These are phyloP conservation scores for Cornus controversa DNA, from an alignment of 148 eudicot species.

Conservation along the genomic window DNA sequence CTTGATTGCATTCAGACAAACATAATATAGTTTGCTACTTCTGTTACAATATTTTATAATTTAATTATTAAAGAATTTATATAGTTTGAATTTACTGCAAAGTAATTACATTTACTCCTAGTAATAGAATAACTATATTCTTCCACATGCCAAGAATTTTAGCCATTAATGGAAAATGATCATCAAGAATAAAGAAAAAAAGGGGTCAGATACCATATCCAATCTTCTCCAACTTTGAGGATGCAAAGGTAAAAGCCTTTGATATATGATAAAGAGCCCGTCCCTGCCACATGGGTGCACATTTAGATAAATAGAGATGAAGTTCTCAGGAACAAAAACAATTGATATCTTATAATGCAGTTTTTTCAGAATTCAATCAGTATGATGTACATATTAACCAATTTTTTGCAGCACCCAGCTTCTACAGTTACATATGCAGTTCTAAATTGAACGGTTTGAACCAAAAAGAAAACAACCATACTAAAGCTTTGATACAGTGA, in stretches of 20 bases:
- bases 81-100: neutral
- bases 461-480: neutral
- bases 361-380: no score
- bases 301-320: neutral
- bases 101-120: neutral
- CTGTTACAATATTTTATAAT: no score
- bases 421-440: neutral
- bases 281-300: slow-evolving; percentile 50
- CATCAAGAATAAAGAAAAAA: neutral
- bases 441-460: neutral
- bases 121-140: neutral
- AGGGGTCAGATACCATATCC: slow-evolving; percentile 63
- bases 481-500: neutral
- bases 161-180: neutral
- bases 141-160: neutral
- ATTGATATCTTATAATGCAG: neutral
- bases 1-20: neutral
- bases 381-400: neutral
- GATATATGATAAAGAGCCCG: slow-evolving; percentile 83
- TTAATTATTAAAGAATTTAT: no score
- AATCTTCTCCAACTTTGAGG: slow-evolving; percentile 89
- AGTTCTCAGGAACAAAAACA: neutral
- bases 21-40: neutral
- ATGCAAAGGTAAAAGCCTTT: slow-evolving; percentile 77
- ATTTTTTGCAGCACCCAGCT: neutral